Evolutionary conservation across 2,329 filamentous ascomycete genomes (phyloP).

Genomic region (Macrophomina tecta): DNA sequence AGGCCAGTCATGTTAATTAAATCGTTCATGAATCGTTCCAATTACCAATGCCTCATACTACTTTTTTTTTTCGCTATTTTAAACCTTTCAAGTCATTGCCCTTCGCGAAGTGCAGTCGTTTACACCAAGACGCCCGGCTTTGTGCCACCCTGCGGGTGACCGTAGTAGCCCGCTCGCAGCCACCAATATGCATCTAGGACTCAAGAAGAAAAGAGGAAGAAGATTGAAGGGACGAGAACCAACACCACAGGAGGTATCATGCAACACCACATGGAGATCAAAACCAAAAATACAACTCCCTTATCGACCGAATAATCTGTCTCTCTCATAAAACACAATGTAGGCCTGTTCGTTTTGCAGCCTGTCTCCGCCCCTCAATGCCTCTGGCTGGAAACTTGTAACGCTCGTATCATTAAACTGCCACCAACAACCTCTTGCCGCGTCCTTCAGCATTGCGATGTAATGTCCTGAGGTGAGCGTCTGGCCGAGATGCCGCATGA

Average conservation of each 20-base stretch:
- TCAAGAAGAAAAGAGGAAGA: neutral
- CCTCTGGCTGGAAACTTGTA: constrained; percentile 63
- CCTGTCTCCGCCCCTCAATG: constrained; percentile 54
- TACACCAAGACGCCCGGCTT: neutral
- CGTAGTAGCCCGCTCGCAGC: neutral
- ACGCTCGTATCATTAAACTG: constrained; percentile 63
- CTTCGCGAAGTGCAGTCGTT: no score
- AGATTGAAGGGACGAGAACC: neutral
- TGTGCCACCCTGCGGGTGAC: no score
- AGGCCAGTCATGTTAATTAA: no score
- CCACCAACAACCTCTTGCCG: constrained; percentile 62
- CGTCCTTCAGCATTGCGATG: constrained; percentile 64
- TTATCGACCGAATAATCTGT: constrained; percentile 9
- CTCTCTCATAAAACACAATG: constrained; percentile 66
- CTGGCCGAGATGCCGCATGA: constrained; percentile 76
- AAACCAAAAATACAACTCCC: neutral
- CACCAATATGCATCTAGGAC: neutral
- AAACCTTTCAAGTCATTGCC: no score
- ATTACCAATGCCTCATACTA: neutral
- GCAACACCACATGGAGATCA: neutral
- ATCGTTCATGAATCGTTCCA: neutral
- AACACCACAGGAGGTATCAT: constrained; percentile 26
- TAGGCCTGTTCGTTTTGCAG: constrained; percentile 69
- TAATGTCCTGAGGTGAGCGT: constrained; percentile 80
- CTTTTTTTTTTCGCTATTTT: neutral